Evolutionary conservation across 1,284 basidiomycete species (phyloP).

Genomic region (Cronartium ribicola): DNA sequence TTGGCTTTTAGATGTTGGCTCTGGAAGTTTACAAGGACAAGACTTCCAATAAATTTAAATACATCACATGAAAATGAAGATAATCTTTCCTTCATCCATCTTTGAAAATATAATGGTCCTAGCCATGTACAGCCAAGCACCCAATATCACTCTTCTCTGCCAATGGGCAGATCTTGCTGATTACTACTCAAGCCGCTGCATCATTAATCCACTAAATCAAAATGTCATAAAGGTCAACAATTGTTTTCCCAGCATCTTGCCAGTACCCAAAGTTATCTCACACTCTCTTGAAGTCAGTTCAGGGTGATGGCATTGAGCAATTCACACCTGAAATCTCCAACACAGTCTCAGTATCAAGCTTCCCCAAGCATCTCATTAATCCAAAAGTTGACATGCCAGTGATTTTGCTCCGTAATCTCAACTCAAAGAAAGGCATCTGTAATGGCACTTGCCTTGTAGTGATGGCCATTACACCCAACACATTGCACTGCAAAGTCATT

Average conservation of each 20-base stretch:
- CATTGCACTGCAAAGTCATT: not conserved
- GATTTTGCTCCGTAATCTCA: not conserved
- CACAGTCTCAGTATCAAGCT: not conserved
- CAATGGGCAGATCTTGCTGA: not conserved
- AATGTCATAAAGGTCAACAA: not conserved
- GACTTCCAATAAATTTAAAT: not conserved
- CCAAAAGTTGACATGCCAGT: not conserved
- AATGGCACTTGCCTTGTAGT: conserved; percentile 4
- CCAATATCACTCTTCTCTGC: not conserved
- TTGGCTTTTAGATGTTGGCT: not conserved
- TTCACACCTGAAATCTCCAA: not conserved
- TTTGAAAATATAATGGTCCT: not conserved
- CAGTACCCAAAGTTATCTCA: too few relatives aligned
- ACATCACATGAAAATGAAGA: not conserved
- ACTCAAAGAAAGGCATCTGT: not conserved
- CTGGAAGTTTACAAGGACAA: not conserved
- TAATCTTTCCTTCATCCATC: not conserved
- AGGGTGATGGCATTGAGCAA: not conserved
- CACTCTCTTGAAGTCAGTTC: not conserved
- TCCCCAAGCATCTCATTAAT: not conserved
- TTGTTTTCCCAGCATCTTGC: not conserved
- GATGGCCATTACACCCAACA: not conserved
- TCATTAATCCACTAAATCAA: not conserved
- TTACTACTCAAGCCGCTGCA: not conserved
- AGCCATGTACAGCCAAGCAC: not conserved